Percentiles rank a stretch among this genome's conserved stretches.
These are phyloP conservation scores for Trypanosoma boissoni DNA, from an alignment of 208 protist species.

Conservation along the genomic window DNA sequence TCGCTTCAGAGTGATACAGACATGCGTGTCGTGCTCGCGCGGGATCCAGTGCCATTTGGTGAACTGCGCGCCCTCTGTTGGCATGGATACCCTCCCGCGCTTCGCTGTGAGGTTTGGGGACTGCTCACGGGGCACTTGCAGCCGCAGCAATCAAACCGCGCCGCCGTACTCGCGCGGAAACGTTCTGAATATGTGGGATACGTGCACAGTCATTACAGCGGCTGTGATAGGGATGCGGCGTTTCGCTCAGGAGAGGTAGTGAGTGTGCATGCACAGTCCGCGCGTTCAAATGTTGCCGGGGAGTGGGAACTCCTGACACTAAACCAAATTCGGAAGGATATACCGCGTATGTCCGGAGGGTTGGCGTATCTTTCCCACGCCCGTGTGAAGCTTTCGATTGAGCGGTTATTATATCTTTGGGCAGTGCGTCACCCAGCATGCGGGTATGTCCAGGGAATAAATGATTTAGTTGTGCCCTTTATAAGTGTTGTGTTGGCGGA, in stretches of 20 bases:
- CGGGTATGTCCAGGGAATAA: constrained; percentile 95
- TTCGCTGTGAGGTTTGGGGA: constrained; percentile 60
- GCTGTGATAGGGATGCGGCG: constrained; percentile 57
- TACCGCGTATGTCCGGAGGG: constrained; percentile 80
- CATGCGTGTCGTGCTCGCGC: constrained; percentile 28
- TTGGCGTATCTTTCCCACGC: constrained; percentile 62
- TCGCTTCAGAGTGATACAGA: constrained; percentile 16
- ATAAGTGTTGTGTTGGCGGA: constrained; percentile 79
- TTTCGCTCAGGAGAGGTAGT: constrained; percentile 26
- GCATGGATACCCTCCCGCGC: constrained; percentile 43
- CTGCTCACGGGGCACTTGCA: constrained; percentile 59
- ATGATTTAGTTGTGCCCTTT: constrained; percentile 92
- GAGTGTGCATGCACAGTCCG: constrained; percentile 8
- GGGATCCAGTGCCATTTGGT: constrained; percentile 33
- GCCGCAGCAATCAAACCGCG: constrained; percentile 30
- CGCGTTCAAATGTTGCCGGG: constrained; percentile 3
- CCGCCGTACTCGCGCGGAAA: constrained; percentile 38
- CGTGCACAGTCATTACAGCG: constrained; percentile 44
- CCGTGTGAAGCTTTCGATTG: constrained; percentile 65
- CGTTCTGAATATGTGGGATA: constrained; percentile 55
- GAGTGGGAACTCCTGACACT: constrained; percentile 54
- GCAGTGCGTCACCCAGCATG: constrained; percentile 90
- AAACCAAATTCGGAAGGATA: constrained; percentile 89
- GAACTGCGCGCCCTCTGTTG: constrained; percentile 48
- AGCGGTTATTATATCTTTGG: constrained; percentile 93